Base-by-base conservation (phyloP, 192 early-diverging fungal genomes). In the Linnemannia exigua region DNA sequence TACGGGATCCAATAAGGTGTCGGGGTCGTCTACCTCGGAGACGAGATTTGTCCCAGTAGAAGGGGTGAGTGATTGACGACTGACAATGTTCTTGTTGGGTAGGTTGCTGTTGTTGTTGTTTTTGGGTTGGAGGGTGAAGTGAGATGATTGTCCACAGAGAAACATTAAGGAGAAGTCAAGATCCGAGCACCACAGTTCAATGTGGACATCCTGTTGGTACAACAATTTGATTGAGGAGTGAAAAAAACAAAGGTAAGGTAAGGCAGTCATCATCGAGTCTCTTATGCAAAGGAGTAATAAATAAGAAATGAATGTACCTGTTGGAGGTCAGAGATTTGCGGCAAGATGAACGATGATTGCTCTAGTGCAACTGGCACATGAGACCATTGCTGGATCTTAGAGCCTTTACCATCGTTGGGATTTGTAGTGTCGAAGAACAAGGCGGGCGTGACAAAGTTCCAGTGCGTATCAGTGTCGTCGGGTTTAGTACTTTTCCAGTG, bases 151-250 rank as follows among this genome's bases (percentile, higher is more conserved):
- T 11, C 71, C 63, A 51, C 79, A 80, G 16, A 67, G 72, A 15
- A 25, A 17, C 1, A 3, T 9, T 25, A 20, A 3, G 16, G 14
- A n/a, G 28, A 20, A 66, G 5, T 14, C 14, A 15, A 3, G 9
- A 8, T 2, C 51, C 7, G 70, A 72, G 44, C 81, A 82, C 81
- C 74, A 77, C 11, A 82, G 37, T 7, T 82, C 81, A 31, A 82
- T n/a, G 5, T 69, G 61, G 22, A 82, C 81, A 16, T n/a, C 47
- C 74, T 76, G 38, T 54, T 35, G 9, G 33, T 25, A 9, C 25
- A 68, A 51, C 15, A 74, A 36, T 51, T 1, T 5, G 33, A 15
- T 17, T 3, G 9, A 35, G 22, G 17, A 28, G 25, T 46, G 1
- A 54, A 16, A 44, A 33, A 66, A 41, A 37, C 9, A 76, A 35